Evolutionary conservation across 2,329 filamentous ascomycete species (phyloP), one percentile per base, ranked within the genome.

Genomic region (Diaporthe vexans): DNA sequence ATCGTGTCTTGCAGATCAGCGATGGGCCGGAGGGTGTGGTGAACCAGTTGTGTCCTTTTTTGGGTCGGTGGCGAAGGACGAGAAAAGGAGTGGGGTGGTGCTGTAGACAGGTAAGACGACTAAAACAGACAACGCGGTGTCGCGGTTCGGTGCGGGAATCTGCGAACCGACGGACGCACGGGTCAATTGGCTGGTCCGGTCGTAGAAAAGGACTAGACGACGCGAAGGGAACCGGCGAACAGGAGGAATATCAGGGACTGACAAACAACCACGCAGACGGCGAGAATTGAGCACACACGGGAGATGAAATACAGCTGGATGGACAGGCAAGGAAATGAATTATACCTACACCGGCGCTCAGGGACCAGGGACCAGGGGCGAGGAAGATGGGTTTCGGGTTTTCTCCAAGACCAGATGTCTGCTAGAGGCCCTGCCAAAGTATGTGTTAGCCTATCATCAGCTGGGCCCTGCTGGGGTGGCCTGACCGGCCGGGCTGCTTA

Each of bases 1-100:
- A 97, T 98, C 51, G 77, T 78, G 73, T 73, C 61, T 72, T 61
- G 26, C 29, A 33, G 33, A 43, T 37, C 43, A 26, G 29, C 56
- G 56, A 48, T 33, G 24, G 63, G 29, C 56, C 43, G 35, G 19
- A 58, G 33, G 61, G 40, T 69, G 67, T 61, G 71, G 63, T 61
- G 33, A 59, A 24, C 11, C 29, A 54, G 46, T 24, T 7, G 52
- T 43, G 40, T 65, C 63, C 43, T 58, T 71, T 58, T 71, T 43
- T 43, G 33, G 4, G 40, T 29, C 24, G 59, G 46, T 40, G 37
- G 56, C 46, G n/a, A 68, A 68, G 40, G 15, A n/a, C 29, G 13
- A 29, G 10, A 58, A 37, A 26, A 61, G 68, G 58, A 57, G 56
- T 21, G 13, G 46, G 52, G 63, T 68, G 63, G 63, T 40, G 63